phyloP scores from a whole-genome alignment of 345 rosid genomes.

The Syzygium aqueum region DNA sequence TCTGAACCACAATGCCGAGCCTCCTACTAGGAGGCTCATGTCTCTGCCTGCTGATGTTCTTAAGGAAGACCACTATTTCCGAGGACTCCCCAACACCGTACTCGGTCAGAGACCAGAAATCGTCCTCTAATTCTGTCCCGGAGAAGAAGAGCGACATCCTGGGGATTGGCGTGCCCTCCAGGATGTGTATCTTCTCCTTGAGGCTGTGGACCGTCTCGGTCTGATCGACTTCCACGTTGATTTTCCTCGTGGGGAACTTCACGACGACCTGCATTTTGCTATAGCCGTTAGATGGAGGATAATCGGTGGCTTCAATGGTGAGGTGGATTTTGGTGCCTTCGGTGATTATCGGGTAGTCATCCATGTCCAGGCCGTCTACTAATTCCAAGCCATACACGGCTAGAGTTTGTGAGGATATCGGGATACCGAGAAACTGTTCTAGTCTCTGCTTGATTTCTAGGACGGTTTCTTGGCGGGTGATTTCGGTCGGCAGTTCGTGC shows the following conservation, averaged over 20 bases:
- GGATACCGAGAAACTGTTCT: conserved; percentile 44
- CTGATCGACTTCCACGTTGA: conserved; percentile 45
- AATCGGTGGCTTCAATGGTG: conserved; percentile 19
- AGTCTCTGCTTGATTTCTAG: conserved; percentile 50
- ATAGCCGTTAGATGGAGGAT: neutral
- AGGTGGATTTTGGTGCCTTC: conserved; percentile 71
- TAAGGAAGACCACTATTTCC: conserved; percentile 54
- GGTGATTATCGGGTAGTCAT: conserved; percentile 70
- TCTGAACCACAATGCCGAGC: conserved; percentile 49
- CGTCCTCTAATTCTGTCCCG: conserved; percentile 61
- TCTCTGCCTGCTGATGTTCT: conserved; percentile 21
- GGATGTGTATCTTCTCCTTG: conserved; percentile 71
- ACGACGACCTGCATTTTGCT: conserved; percentile 35
- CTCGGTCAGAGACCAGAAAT: conserved; percentile 53
- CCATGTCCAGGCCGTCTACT: conserved; percentile 81
- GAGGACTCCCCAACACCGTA: conserved; percentile 56
- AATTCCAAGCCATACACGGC: conserved; percentile 69
- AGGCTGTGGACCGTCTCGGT: conserved; percentile 77
- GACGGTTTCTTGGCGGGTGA: conserved; percentile 47
- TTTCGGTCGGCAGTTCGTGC: conserved; percentile 43
- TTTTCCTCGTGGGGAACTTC: conserved; percentile 44
- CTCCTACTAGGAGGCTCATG: conserved; percentile 32
- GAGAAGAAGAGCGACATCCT: conserved; percentile 56
- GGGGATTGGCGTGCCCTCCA: conserved; percentile 50
- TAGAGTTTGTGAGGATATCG: conserved; percentile 42